Evolutionary conservation across 2,329 filamentous ascomycete genomes (phyloP).

Genomic region (Ophiocordyceps unilateralis): DNA sequence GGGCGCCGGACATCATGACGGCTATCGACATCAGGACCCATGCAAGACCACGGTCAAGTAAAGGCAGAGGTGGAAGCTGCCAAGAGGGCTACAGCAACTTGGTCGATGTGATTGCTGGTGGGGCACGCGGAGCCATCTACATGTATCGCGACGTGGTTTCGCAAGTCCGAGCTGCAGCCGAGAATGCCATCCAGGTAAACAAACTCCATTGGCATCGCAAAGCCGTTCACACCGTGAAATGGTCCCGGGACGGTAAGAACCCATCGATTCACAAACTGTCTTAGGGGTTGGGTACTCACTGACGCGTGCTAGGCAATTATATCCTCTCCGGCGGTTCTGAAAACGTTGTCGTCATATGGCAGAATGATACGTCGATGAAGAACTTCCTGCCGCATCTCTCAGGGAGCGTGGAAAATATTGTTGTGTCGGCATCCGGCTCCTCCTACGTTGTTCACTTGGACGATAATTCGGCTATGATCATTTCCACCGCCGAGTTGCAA

Average conservation of each 20-base stretch:
- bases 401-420: constrained; percentile 67
- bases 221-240: constrained; percentile 70
- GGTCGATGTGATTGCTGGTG: constrained; percentile 65
- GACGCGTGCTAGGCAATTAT: constrained; percentile 54
- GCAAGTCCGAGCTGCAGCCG: constrained; percentile 32
- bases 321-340: constrained; percentile 85
- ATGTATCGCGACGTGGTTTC: constrained; percentile 62
- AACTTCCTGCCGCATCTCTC: constrained; percentile 83
- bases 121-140: constrained; percentile 58
- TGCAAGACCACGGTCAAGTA: constrained; percentile 3
- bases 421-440: constrained; percentile 61
- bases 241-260: constrained; percentile 67
- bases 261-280: constrained; percentile 3
- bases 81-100: constrained; percentile 11
- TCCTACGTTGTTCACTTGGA: constrained; percentile 74
- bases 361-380: constrained; percentile 69
- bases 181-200: constrained; percentile 37
- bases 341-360: constrained; percentile 81
- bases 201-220: constrained; percentile 85
- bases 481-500: constrained; percentile 79
- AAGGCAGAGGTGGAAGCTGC: constrained; percentile 5
- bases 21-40: constrained; percentile 44
- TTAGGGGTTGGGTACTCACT: too few species aligned
- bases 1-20: constrained; percentile 45
- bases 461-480: constrained; percentile 80